phyloP scores from a whole-genome alignment of 192 early-diverging fungal genomes.

The Chytriomyces sp. region DNA sequence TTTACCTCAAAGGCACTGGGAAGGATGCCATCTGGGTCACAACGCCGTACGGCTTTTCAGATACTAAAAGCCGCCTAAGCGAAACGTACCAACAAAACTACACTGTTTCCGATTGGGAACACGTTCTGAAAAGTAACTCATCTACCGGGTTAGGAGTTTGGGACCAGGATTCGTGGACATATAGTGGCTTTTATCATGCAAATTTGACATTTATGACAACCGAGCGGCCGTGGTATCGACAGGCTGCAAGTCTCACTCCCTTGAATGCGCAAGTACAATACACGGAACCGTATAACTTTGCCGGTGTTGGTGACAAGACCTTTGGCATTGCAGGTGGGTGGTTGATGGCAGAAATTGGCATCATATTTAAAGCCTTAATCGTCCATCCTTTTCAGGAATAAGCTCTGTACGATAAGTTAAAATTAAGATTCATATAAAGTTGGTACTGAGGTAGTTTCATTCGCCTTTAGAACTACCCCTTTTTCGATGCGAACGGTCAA shows the following conservation, averaged over 20 bases:
- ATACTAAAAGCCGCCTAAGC: neutral
- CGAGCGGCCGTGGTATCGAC: neutral
- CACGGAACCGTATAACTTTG: neutral
- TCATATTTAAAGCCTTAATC: neutral
- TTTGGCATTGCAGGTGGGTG: conserved; percentile 6
- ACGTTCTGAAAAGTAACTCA: too few relatives aligned
- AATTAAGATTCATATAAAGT: too few relatives aligned
- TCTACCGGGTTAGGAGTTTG: too few relatives aligned
- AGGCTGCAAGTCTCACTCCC: neutral
- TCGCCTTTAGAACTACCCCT: neutral
- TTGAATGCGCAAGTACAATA: neutral
- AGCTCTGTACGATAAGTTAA: too few relatives aligned
- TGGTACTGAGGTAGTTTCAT: too few relatives aligned
- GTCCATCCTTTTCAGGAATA: neutral
- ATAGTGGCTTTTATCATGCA: neutral
- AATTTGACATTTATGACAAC: neutral
- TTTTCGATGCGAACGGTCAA: neutral
- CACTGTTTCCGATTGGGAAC: neutral
- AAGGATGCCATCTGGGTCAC: neutral
- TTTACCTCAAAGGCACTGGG: neutral
- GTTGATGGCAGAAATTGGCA: neutral
- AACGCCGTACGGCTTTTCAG: neutral
- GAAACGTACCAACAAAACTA: neutral
- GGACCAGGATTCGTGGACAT: neutral
- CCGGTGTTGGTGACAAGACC: neutral